Base-by-base conservation (phyloP, 768 basidiomycete genomes). In the Clavaria fumosa region DNA sequence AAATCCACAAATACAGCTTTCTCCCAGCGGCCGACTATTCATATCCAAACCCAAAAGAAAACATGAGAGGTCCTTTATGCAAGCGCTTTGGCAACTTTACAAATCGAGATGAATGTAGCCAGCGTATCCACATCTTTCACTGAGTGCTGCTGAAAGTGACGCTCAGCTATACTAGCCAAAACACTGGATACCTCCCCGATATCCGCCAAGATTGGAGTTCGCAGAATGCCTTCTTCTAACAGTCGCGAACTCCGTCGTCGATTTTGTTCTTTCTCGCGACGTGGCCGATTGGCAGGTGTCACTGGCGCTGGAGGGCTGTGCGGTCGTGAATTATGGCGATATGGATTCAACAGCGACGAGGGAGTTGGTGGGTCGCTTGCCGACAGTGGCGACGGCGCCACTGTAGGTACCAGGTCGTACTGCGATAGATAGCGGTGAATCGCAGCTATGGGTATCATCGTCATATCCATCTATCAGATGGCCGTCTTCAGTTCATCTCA, bases 41-140 rank as follows among this genome's bases (percentile, higher is more conserved):
- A n/a, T n/a, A n/a, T n/a, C n/a, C 21, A 10, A 23, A 23, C 19
- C 12, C 35, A 23, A 12, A 11, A 20, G 18, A 18, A 4, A 14
- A 23, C 22, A 17, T 28, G 32, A 33, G 12, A 7, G n/a, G 32
- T 14, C 35, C 19, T 26, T 34, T 32, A 35, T 5, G 30, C 34
- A 6, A 41, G 44, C 27, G 55, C 60, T 46, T 70, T 73, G 41
- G 61, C 59, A 54, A 71, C 74, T 54, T 77, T 80, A 35, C 84
- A 69, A 11, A 72, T 67, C 46, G 70, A 75, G 78, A 85, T 78
- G 47, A 86, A 85, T 21, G 75, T 69, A 14, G 80, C 78, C 27
- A 86, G 59, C n/a, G 75, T 79, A 43, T 86, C 84, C 33, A 82
- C 74, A 55, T 88, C 84, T 53, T 77, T 43, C 54, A 63, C 18